Base-by-base conservation (phyloP, 805 yeast genomes). In the Zygosaccharomyces siamensis region DNA sequence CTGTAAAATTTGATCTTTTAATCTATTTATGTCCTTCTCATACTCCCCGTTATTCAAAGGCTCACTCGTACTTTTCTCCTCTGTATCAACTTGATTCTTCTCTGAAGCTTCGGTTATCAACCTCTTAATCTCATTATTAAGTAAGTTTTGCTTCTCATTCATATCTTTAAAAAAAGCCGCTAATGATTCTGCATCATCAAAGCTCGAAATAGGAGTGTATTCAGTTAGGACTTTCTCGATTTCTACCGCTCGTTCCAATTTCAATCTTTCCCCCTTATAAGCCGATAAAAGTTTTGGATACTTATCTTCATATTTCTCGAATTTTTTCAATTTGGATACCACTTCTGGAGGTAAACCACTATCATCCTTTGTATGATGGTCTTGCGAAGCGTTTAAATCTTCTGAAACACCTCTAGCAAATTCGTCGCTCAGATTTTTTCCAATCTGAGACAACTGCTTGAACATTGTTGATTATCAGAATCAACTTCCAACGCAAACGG, bases 231-330 rank as follows among this genome's bases (percentile, higher is more conserved):
- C 77, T 48, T 72, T 79, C 61, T 89, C 97, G 56, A 90, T 84
- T 0, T 70, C 60, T 4, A 62, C 71, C 7, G 89, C 76, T 39
- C 83, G 73, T 40, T 78, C 83, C 1, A 76, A 71, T 57, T 83
- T 85, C 43, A 76, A 72, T 69, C 86, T 88, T 64, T 90, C 97
- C 1, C 75, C 71, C 61, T 89, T 86, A 69, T 88, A 93, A 0
- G 98, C 97, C 39, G 84, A 84, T 44, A 89, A 74, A 12, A 92
- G 71, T 38, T 81, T 70, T 0, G 99, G 99, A 62, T 93, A 92
- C 64, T 89, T 89, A 44, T 84, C 85, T 64, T 92, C 98, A 65
- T 90, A 92, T 64, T 89, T 89, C 48, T 76, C 80, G 60, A 86
- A 87, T 69, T 88, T 90, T 48, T 76, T 76, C 65, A 89, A 67